Conservation (phyloP, 768 basidiomycete genomes). For the Omphalotus guepiniiformis region DNA sequence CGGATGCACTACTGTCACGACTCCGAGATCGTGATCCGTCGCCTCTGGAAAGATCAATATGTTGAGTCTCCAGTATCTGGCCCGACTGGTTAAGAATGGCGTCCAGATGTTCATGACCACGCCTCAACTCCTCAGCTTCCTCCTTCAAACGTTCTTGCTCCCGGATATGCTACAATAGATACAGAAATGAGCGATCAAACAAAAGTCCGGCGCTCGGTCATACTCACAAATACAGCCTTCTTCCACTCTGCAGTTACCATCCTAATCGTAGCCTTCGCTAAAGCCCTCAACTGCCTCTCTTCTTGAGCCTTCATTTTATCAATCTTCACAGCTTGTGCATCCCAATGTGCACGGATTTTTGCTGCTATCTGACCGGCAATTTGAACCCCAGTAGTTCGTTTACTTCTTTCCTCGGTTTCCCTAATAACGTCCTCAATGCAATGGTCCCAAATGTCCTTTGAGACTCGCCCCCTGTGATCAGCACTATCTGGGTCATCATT, state of each 20-base stretch:
- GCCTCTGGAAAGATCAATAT: conserved; percentile 56
- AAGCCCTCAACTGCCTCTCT: conserved; percentile 57
- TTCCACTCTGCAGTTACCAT: conserved; percentile 81
- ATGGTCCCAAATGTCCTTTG: conserved; percentile 55
- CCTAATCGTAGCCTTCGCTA: conserved; percentile 71
- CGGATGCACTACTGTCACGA: conserved; percentile 50
- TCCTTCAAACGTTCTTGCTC: conserved; percentile 58
- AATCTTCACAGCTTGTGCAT: conserved; percentile 55
- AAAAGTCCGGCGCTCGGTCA: too few relatives aligned
- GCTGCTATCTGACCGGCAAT: conserved; percentile 55
- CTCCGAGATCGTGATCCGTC: conserved; percentile 47
- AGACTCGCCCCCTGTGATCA: conserved; percentile 20
- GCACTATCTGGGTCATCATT: neutral
- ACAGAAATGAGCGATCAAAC: conserved; percentile 2
- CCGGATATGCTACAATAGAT: conserved; percentile 56
- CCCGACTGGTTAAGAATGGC: conserved; percentile 89
- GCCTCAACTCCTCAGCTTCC: conserved; percentile 73
- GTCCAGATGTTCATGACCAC: conserved; percentile 84
- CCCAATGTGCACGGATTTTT: conserved; percentile 74
- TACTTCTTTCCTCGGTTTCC: conserved; percentile 20
- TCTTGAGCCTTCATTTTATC: conserved; percentile 56
- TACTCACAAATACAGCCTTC: conserved; percentile 78
- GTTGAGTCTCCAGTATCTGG: conserved; percentile 80
- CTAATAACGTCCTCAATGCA: conserved; percentile 45
- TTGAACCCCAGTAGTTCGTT: conserved; percentile 30